Percentiles rank a stretch among this genome's conserved stretches.
Evolutionary conservation across 2,329 filamentous ascomycete species (phyloP).

Genomic region (Cladobotryum protrusum): DNA sequence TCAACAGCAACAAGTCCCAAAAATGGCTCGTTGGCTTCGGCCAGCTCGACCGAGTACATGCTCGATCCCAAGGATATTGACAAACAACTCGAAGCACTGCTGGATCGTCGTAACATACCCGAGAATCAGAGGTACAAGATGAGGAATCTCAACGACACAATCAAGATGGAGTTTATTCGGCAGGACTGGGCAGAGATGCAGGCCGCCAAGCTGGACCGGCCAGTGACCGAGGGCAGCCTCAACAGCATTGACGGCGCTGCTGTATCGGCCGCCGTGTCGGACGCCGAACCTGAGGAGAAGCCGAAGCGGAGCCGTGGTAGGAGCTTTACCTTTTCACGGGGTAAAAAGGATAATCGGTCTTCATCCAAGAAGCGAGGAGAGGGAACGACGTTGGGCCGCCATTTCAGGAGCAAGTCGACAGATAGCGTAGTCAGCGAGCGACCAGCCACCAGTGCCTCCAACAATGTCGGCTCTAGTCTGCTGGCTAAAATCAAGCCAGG

Average conservation of each 20-base stretch:
- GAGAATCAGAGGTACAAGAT: conserved; percentile 93
- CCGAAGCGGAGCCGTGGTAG: conserved; percentile 41
- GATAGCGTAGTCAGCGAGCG: conserved; percentile 61
- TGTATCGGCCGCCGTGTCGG: conserved; percentile 30
- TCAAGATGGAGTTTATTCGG: conserved; percentile 93
- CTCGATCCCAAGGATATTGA: conserved; percentile 51
- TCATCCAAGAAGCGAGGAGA: conserved; percentile 68
- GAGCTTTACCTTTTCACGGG: conserved; percentile 71
- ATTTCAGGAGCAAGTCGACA: conserved; percentile 65
- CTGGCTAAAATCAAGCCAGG: conserved; percentile 67
- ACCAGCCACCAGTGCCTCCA: conserved; percentile 44
- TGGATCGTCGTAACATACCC: conserved; percentile 88
- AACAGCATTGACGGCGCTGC: conserved; percentile 31
- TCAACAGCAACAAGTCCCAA: conserved; percentile 22
- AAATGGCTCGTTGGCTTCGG: conserved; percentile 17
- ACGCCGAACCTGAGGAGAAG: conserved; percentile 38
- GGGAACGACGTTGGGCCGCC: conserved; percentile 50
- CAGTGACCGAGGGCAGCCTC: conserved; percentile 40
- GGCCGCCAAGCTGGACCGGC: conserved; percentile 40
- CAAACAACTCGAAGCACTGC: conserved; percentile 52
- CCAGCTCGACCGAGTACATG: conserved; percentile 37
- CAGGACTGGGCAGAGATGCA: conserved; percentile 73
- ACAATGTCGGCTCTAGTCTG: conserved; percentile 47
- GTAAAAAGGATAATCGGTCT: conserved; percentile 54
- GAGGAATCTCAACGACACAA: conserved; percentile 77